Evolutionary conservation across 2,329 filamentous ascomycete species (phyloP).

Genomic region (Hymenoscyphus fraxineus): DNA sequence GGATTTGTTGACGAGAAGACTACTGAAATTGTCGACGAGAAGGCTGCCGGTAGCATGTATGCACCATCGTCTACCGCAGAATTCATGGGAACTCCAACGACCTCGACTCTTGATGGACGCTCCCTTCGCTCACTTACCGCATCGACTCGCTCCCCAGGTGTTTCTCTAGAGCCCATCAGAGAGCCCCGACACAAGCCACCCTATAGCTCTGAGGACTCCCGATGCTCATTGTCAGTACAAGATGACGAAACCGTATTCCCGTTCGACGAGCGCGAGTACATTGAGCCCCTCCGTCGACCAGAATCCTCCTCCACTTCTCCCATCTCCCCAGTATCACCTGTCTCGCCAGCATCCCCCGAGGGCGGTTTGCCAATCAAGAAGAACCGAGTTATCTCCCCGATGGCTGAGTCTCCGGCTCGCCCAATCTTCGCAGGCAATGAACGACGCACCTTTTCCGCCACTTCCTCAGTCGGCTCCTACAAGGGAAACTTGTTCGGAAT

Average conservation of each 20-base stretch:
- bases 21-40: neutral
- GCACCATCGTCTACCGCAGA: neutral
- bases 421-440: slow-evolving; percentile 15
- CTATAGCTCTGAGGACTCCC: neutral
- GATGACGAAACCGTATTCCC: slow-evolving; percentile 4
- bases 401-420: slow-evolving; percentile 23
- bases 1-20: neutral
- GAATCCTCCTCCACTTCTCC: too few relatives aligned
- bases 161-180: neutral
- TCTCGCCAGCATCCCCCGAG: slow-evolving; percentile 10
- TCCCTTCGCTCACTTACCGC: neutral
- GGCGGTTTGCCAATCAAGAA: neutral
- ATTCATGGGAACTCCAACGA: neutral
- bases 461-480: slow-evolving; percentile 45
- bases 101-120: neutral
- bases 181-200: too few relatives aligned
- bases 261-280: neutral
- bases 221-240: neutral
- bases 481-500: slow-evolving; percentile 50
- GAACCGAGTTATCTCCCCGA: slow-evolving; percentile 6
- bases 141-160: neutral
- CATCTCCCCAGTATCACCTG: neutral
- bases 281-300: neutral
- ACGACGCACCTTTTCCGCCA: neutral
- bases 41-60: too few relatives aligned